These are phyloP conservation scores for Oxytropis ochrocephala DNA, from an alignment of 306 rosid species.

Conservation along the genomic window DNA sequence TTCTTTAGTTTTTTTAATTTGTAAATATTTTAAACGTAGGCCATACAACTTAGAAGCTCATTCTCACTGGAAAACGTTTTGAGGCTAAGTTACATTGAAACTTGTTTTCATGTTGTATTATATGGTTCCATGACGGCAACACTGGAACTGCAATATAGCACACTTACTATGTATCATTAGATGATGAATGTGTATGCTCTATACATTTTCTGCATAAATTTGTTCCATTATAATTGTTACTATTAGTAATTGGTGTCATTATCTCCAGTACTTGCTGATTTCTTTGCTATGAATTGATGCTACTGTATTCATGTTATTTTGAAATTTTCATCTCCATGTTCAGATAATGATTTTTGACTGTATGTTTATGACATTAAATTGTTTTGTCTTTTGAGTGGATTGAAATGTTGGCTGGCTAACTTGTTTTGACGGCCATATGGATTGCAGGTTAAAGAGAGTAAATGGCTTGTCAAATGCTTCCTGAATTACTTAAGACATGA, in stretches of 20 bases:
- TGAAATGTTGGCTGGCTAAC: neutral
- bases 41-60: neutral
- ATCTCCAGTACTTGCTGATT: neutral
- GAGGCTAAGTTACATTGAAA: neutral
- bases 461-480: conserved; percentile 98
- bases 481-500: conserved; percentile 91
- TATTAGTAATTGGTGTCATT: neutral
- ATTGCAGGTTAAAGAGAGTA: conserved; percentile 96
- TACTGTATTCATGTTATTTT: neutral
- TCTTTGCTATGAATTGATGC: neutral
- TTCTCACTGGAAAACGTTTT: neutral
- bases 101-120: neutral
- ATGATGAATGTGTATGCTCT: neutral
- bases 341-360: neutral
- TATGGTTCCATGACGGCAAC: neutral
- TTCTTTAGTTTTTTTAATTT: neutral
- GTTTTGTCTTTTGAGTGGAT: neutral
- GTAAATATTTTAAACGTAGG: no score
- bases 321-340: neutral
- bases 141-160: neutral
- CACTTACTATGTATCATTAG: neutral
- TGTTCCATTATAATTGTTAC: neutral
- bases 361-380: neutral
- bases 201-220: neutral
- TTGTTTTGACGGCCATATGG: conserved; percentile 9